Percentiles rank a stretch among this genome's conserved stretches.
Conservation (phyloP, 2,329 filamentous ascomycete species). For the Phaeomoniella chlamydospora region DNA sequence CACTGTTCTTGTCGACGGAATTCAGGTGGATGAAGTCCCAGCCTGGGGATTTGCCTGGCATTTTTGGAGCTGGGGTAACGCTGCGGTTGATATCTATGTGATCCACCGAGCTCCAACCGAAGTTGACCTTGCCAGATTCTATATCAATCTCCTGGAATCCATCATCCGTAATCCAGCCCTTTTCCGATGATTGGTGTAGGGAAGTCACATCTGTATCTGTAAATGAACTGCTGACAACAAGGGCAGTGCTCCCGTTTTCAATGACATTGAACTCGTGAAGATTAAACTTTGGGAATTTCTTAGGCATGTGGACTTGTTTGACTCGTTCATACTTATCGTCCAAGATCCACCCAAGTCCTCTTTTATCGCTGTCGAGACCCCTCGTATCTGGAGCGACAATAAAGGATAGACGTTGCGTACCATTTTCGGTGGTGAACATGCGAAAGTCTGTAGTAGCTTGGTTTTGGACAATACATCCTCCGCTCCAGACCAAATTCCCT, state of each 20-base stretch:
- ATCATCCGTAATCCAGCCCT: constrained; percentile 36
- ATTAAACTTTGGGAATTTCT: too few species aligned
- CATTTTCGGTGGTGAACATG: too few species aligned
- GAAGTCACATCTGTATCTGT: constrained; percentile 28
- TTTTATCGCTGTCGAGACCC: too few species aligned
- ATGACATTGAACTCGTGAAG: constrained; percentile 39
- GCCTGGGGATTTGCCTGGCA: constrained; percentile 23
- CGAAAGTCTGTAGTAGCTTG: too few species aligned
- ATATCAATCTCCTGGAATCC: constrained; percentile 39
- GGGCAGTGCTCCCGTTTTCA: constrained; percentile 24
- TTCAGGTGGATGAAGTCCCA: constrained; percentile 47
- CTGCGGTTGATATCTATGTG: constrained; percentile 35
- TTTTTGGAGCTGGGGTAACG: too few species aligned
- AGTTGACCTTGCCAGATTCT: constrained; percentile 37
- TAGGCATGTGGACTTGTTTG: too few species aligned
- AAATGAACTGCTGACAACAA: too few species aligned
- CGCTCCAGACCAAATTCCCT: constrained; percentile 36
- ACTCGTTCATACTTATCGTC: too few species aligned
- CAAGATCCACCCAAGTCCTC: too few species aligned
- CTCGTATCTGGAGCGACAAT: too few species aligned
- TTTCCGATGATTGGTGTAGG: constrained; percentile 24
- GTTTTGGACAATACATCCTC: too few species aligned
- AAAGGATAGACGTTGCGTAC: too few species aligned
- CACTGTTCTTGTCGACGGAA: constrained; percentile 35
- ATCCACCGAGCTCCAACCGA: constrained; percentile 45